A percentile compares a stretch with the other conserved stretches of the same genome.
Conservation (phyloP, 2,329 filamentous ascomycete genomes). For the Cryphonectria radicalis region DNA sequence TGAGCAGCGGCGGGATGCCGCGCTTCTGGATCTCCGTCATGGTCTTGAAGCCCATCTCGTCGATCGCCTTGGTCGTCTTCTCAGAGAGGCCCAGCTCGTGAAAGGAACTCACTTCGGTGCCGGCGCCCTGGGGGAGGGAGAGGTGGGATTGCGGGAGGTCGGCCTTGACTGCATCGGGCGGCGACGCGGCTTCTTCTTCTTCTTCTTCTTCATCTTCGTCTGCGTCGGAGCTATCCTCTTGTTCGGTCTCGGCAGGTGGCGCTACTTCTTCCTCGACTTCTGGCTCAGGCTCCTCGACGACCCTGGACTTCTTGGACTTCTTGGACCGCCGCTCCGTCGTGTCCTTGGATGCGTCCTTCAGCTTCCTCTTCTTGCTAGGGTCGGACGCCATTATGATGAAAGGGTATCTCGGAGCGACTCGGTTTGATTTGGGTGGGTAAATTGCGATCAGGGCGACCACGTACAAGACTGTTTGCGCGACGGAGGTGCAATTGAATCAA, state of each 20-base stretch:
- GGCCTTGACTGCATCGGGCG: slow-evolving; percentile 30
- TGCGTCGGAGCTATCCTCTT: slow-evolving; percentile 27
- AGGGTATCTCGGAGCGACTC: background rate
- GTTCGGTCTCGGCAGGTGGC: slow-evolving; percentile 32
- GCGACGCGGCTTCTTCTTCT: slow-evolving; percentile 33
- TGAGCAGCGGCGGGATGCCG: slow-evolving; percentile 84
- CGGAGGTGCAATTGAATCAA: background rate
- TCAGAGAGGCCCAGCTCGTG: slow-evolving; percentile 83
- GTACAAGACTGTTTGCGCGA: slow-evolving; percentile 4
- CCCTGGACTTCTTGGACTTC: slow-evolving; percentile 21
- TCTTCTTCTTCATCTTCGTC: slow-evolving; percentile 34
- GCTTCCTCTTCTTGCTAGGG: slow-evolving; percentile 43
- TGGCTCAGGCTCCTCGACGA: slow-evolving; percentile 22
- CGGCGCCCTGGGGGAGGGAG: slow-evolving; percentile 60
- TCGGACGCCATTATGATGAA: slow-evolving; percentile 37
- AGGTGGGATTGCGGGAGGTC: slow-evolving; percentile 45
- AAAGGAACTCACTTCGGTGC: slow-evolving; percentile 71
- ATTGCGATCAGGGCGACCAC: background rate
- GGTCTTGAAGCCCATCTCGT: slow-evolving; percentile 88
- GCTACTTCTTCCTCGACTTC: slow-evolving; percentile 30
- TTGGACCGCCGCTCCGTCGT: slow-evolving; percentile 20
- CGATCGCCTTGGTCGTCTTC: slow-evolving; percentile 84
- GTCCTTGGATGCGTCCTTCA: slow-evolving; percentile 38
- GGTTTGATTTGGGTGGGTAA: background rate
- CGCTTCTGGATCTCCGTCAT: slow-evolving; percentile 96